Base-by-base conservation (phyloP, 352 stramenopile species). In the Phytopythium chamaehyphon region DNA sequence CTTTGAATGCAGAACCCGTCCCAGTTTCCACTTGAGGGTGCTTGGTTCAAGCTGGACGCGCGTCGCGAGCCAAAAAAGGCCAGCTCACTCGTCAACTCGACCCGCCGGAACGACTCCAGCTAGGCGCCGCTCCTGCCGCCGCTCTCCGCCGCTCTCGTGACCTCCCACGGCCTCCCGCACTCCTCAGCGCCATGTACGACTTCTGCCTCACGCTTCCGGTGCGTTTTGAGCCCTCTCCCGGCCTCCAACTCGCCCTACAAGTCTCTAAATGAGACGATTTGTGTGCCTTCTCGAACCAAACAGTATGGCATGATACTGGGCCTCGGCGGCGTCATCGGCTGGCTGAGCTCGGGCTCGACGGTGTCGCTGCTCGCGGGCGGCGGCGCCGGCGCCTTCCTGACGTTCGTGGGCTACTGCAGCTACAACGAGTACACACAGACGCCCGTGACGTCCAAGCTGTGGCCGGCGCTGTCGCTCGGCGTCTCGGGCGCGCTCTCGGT, bases 151-250 rank as follows among this genome's bases (percentile, higher is more conserved):
- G 18, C 3, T 12, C 31, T 12, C 1, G 3, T 15, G 26, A 18
- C 21, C 22, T 19, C 14, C 26, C 18, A 7, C 35, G 2, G 3
- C 16, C 15, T 19, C 22, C 18, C n/a, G 2, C 45, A 19, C 21
- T 33, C 21, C 33, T 0, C 26, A 31, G 4, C 51, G 43, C 12
- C 40, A 90, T 93, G 83, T 91, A 93, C 67, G 83, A 93, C 76
- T 93, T 93, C 57, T 93, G 83, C 71, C 69, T 93, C 47, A 93
- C 83, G 54, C 71, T 93, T 55, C 83, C 83, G 43, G 83, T 93
- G 79, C 61, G 78, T 76, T 47, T 33, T 33, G 28, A 33, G n/a
- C 21, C 33, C 18, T 16, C 22, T 26, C 28, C 28, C 28, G 28
- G 28, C 28, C 39, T 47, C 6, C 11, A 37, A 19, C 12, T 16